A percentile compares a stretch with the other conserved stretches of the same genome.
Evolutionary conservation across 164 flowering plant species (phyloP).

Genomic region (Cinnamomum chago): DNA sequence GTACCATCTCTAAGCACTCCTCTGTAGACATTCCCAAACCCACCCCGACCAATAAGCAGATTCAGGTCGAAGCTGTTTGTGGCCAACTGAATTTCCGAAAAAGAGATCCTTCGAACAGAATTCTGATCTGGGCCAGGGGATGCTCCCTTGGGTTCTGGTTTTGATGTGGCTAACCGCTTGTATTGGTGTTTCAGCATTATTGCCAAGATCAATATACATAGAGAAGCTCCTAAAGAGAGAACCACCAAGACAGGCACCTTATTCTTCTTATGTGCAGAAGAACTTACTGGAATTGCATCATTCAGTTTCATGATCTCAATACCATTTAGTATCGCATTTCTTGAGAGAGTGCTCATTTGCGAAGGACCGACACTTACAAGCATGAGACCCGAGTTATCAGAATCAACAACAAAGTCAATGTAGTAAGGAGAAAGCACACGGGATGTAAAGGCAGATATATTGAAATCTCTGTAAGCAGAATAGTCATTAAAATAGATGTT

Average conservation of each 20-base stretch:
- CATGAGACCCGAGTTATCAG: conserved; percentile 29
- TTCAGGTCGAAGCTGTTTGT: conserved; percentile 13
- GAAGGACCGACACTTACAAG: conserved; percentile 71
- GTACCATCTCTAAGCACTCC: not conserved
- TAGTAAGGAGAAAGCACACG: conserved; percentile 54
- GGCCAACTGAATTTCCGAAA: conserved; percentile 8
- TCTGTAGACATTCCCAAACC: not conserved
- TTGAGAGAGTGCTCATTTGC: conserved; percentile 37
- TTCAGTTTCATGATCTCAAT: conserved; percentile 66
- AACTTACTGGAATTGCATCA: too few relatives aligned
- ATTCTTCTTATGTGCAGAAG: too few relatives aligned
- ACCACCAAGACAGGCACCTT: too few relatives aligned
- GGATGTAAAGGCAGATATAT: conserved; percentile 23
- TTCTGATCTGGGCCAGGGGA: conserved; percentile 42
- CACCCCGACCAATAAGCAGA: conserved; percentile 2
- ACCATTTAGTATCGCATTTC: conserved; percentile 72
- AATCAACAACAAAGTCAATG: conserved; percentile 68
- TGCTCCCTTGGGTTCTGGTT: not conserved
- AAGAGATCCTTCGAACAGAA: not conserved
- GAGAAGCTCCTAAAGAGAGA: too few relatives aligned
- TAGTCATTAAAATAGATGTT: conserved; percentile 74
- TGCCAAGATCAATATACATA: too few relatives aligned
- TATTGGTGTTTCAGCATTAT: too few relatives aligned
- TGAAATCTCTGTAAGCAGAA: conserved; percentile 38
- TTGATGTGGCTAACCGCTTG: too few relatives aligned